A percentile compares a stretch with the other conserved stretches of the same genome.
phyloP scores from a whole-genome alignment of 495 filamentous ascomycete species.

The Talaromyces adpressus region DNA sequence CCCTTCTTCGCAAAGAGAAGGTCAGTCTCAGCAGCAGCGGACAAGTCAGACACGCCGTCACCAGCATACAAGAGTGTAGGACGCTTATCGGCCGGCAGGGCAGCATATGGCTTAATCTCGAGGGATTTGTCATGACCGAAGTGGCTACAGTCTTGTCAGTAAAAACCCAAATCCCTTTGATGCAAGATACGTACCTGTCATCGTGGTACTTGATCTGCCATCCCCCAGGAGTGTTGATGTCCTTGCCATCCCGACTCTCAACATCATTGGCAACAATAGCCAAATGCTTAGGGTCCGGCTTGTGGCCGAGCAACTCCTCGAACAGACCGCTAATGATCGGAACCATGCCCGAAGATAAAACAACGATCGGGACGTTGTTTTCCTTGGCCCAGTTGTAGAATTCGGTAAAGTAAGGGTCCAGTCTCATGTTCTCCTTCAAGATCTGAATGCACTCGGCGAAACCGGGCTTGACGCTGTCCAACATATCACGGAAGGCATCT shows the following conservation, averaged over 20 bases:
- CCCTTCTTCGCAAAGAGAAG: slow-evolving; percentile 87
- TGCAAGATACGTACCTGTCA: slow-evolving; percentile 51
- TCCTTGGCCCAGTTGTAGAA: slow-evolving; percentile 76
- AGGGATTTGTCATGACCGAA: slow-evolving; percentile 93
- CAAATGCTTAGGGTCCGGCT: slow-evolving; percentile 51
- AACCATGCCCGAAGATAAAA: slow-evolving; percentile 84
- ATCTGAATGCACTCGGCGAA: slow-evolving; percentile 71
- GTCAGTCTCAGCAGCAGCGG: slow-evolving; percentile 81
- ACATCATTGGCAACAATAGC: slow-evolving; percentile 83
- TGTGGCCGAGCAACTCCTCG: slow-evolving; percentile 66
- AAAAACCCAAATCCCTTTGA: slow-evolving; percentile 10
- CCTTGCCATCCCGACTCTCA: slow-evolving; percentile 57
- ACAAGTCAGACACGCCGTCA: slow-evolving; percentile 84
- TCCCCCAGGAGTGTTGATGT: slow-evolving; percentile 66
- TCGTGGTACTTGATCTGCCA: slow-evolving; percentile 89
- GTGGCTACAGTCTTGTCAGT: slow-evolving; percentile 36
- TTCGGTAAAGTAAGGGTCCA: slow-evolving; percentile 77
- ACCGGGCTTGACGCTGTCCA: slow-evolving; percentile 70
- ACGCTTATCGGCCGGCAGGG: slow-evolving; percentile 56
- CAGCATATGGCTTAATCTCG: slow-evolving; percentile 78
- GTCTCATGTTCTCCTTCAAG: slow-evolving; percentile 72
- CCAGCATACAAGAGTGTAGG: slow-evolving; percentile 84
- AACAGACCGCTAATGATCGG: slow-evolving; percentile 84
- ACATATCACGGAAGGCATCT: slow-evolving; percentile 81
- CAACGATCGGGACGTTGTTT: slow-evolving; percentile 85